phyloP scores from a whole-genome alignment of 1,139 yeast species.

The Geotrichum restrictum region DNA sequence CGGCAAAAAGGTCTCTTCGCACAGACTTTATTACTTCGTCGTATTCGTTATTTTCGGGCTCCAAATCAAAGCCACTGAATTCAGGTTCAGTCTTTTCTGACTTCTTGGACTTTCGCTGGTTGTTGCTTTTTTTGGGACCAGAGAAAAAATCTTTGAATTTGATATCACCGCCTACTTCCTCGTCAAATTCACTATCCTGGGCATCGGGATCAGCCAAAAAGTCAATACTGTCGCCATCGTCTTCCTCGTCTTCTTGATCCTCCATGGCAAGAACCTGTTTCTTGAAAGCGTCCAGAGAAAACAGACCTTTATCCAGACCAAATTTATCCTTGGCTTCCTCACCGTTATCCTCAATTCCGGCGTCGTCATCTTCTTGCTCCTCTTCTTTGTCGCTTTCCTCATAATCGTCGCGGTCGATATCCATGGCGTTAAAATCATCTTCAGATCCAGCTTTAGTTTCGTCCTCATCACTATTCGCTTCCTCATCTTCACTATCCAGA shows the following conservation, averaged over 20 bases:
- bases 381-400: constrained; percentile 27
- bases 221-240: constrained; percentile 72
- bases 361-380: constrained; percentile 32
- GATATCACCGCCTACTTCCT: constrained; percentile 34
- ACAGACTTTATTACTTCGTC: constrained; percentile 53
- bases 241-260: constrained; percentile 51
- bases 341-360: constrained; percentile 29
- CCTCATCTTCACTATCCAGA: constrained; percentile 17
- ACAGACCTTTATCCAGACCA: constrained; percentile 80
- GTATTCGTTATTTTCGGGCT: constrained; percentile 51
- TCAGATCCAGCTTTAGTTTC: constrained; percentile 21
- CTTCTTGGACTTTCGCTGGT: constrained; percentile 9
- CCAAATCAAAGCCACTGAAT: constrained; percentile 57
- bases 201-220: constrained; percentile 33
- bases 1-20: constrained; percentile 55
- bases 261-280: constrained; percentile 63
- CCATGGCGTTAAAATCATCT: constrained; percentile 23
- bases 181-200: constrained; percentile 40
- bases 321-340: constrained; percentile 37
- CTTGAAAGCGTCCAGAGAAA: constrained; percentile 80
- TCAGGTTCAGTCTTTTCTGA: constrained; percentile 39
- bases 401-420: constrained; percentile 28
- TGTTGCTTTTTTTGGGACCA: constrained; percentile 33
- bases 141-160: constrained; percentile 43
- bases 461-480: constrained; percentile 20